phyloP scores from a whole-genome alignment of 371 early-diverging fungal genomes.

The Mucor saturninus region DNA sequence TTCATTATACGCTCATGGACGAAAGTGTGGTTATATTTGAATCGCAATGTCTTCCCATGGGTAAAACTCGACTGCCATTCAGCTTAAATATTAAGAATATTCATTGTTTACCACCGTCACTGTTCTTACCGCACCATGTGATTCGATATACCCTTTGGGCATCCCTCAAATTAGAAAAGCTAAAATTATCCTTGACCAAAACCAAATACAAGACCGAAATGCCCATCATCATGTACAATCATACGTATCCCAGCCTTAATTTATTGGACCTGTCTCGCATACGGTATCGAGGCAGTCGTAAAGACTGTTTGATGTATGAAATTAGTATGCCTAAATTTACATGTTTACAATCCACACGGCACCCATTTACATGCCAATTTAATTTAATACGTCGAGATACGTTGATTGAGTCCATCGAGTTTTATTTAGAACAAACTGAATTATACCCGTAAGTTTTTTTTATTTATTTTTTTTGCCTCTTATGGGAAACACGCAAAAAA shows the following conservation, averaged over 20 bases:
- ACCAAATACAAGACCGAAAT: no score
- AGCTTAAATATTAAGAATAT: conserved; percentile 22
- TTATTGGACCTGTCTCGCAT: conserved; percentile 25
- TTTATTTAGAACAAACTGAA: conserved; percentile 36
- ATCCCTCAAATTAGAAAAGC: conserved; percentile 22
- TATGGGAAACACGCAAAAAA: not conserved
- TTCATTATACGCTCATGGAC: conserved; percentile 17
- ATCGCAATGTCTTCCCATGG: conserved; percentile 18
- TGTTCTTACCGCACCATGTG: conserved; percentile 34
- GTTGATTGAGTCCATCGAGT: conserved; percentile 16
- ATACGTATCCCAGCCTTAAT: conserved; percentile 33
- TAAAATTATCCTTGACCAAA: no score
- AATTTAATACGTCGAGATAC: conserved; percentile 21
- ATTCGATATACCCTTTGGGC: conserved; percentile 34
- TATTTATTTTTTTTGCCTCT: not conserved
- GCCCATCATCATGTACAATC: conserved; percentile 28
- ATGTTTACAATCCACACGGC: conserved; percentile 28
- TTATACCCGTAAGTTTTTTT: conserved; percentile 35
- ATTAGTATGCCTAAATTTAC: conserved; percentile 32
- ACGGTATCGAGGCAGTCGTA: conserved; percentile 34
- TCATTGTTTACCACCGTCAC: conserved; percentile 30
- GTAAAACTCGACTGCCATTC: conserved; percentile 34
- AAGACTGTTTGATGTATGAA: conserved; percentile 29
- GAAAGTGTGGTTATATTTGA: conserved; percentile 9
- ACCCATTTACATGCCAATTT: conserved; percentile 26